Base-by-base conservation (phyloP, 495 filamentous ascomycete species). In the Xylaria bambusicola region DNA sequence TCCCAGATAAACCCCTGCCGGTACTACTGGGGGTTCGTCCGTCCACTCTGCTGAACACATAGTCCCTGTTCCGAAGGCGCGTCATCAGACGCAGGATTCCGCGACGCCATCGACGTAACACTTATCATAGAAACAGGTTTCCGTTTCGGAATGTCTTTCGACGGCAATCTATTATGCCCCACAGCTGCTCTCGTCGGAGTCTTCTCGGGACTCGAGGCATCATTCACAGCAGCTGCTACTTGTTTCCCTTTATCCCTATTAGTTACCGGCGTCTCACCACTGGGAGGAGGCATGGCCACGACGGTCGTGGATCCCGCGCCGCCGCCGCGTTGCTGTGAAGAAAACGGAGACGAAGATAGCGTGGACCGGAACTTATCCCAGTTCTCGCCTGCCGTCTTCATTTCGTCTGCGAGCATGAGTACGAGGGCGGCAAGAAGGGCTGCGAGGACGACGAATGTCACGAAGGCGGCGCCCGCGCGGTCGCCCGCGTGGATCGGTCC, bases 381-480 rank as follows among this genome's bases (percentile, higher is more conserved):
- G 31, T 68, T 65, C 29, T 68, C 66, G n/a, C 36, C 24, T 18
- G 36, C 18, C 17, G 60, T 53, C 54, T 68, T 62, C 35, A 49
- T 62, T 61, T 70, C 67, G 50, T 81, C 78, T 29, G 62, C 5
- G 13, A 77, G 1, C 58, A 81, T 66, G 60, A 76, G 75, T n/a
- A 66, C 36, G 12, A 70, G 52, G 6, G 70, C 73, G 2, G 46
- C 47, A 2, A 81, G 3, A 15, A 76, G 38, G 2, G 61, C 62
- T 6, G 65, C 8, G 6, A 78, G 17, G 70, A 76, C 53, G 69
- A 75, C 36, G 15, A 80, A 69, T 12, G 87, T 89, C 61, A 86
- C 58, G 35, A 91, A 77, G 0, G 74, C 78, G 1, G 87, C 88
- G 7, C 84, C 88, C 12, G 80, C 83, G 56, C 75, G 79, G 64